These are phyloP conservation scores for Lanmaoa rubissima DNA, from an alignment of 768 basidiomycete species.

Conservation along the genomic window DNA sequence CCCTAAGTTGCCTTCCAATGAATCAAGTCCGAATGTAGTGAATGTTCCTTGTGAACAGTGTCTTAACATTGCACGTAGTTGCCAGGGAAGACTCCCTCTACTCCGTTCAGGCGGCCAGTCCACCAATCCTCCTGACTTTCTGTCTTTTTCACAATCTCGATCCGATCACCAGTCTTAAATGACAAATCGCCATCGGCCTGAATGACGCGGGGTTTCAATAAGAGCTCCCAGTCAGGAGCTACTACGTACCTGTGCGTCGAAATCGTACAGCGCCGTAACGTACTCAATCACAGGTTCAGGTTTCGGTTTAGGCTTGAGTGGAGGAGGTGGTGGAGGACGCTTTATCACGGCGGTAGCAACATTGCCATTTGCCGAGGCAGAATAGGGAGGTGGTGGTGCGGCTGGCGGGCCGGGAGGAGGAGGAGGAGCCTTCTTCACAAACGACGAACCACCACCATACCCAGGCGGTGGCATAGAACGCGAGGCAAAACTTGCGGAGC, in stretches of 20 bases:
- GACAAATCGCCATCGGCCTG: slow-evolving; percentile 90
- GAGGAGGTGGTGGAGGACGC: slow-evolving; percentile 90
- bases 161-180: slow-evolving; percentile 85
- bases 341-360: slow-evolving; percentile 44
- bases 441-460: slow-evolving; percentile 27
- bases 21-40: not conserved
- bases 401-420: slow-evolving; percentile 29
- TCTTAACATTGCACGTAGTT: slow-evolving; percentile 33
- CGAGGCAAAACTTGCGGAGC: slow-evolving; percentile 27
- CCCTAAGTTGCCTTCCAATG: not conserved
- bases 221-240: not conserved
- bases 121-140: slow-evolving; percentile 93
- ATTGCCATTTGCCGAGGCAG: slow-evolving; percentile 17
- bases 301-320: slow-evolving; percentile 86
- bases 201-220: not conserved
- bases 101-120: slow-evolving; percentile 85
- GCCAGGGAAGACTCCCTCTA: slow-evolving; percentile 90
- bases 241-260: slow-evolving; percentile 71
- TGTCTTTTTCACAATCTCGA: slow-evolving; percentile 84
- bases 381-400: slow-evolving; percentile 46
- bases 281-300: slow-evolving; percentile 61
- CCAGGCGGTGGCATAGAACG: slow-evolving; percentile 26
- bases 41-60: not conserved
- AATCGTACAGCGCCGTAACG: slow-evolving; percentile 94
- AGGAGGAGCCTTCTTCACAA: slow-evolving; percentile 44